Base-by-base conservation (phyloP, 768 basidiomycete genomes). In the Hericium coralloides region DNA sequence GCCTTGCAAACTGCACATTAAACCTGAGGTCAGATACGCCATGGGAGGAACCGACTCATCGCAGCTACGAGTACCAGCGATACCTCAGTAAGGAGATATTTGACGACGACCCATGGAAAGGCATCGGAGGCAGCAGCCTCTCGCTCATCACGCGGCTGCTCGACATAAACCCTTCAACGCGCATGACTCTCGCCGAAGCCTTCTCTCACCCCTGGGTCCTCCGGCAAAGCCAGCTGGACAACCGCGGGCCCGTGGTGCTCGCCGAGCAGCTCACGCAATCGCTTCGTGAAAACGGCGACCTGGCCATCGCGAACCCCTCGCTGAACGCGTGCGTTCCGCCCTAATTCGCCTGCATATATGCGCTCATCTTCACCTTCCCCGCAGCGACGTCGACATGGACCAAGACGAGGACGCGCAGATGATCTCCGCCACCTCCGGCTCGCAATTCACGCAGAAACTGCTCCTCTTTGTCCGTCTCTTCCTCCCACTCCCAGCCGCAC, bases 31-130 rank as follows among this genome's bases (percentile, higher is more conserved):
- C 55, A 98, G 95, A 97, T 65, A 98, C 97, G 0, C 97, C 97
- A 2, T 98, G 97, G 97, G 97, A 98, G 65, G 88, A 95, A 66
- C 92, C 97, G 2, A 92, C 93, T 0, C 63, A 68, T 1, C 74
- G 75, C n/a, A 89, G 88, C 58, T 80, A 82, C 1, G 97, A 98
- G 69, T 99, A 81, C 64, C 67, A 70, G n/a, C 79, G 80, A 9
- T 99, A 89, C 67, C 65, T 87, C 1, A 77, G 78, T 0, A 92
- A 92, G 4, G 74, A 85, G 51, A 81, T 95, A 55, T 85, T 91
- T 62, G 68, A 78, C 4, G 81, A 90, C 56, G 74, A 73, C 1
- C 95, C 95, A 0, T 99, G 95, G 95, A 80, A 74, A 53, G 73
- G 82, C 9, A 79, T 98, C 49, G 26, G 60, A 65, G 65, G 61